Percentiles rank a stretch among this genome's conserved stretches.
Conservation (phyloP, 805 yeast genomes). For the Schwanniomyces sp. region DNA sequence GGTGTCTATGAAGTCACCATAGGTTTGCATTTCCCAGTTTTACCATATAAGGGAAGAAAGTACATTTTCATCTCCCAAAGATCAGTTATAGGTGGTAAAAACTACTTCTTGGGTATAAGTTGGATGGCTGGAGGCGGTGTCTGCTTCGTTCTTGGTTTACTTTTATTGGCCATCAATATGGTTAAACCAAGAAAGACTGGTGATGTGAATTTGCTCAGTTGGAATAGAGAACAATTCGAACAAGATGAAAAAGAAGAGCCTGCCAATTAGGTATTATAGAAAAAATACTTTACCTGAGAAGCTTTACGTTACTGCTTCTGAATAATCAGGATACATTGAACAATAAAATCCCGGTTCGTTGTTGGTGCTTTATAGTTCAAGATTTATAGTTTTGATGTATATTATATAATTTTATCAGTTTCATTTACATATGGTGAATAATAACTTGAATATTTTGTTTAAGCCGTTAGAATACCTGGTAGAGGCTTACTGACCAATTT, state of each 20-base stretch:
- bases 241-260: slow-evolving; percentile 12
- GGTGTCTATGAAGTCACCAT: slow-evolving; percentile 66
- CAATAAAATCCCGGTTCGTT: too few relatives aligned
- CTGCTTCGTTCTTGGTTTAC: slow-evolving; percentile 57
- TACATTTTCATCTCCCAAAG: slow-evolving; percentile 67
- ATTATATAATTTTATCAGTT: too few relatives aligned
- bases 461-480: too few relatives aligned
- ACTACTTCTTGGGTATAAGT: slow-evolving; percentile 65
- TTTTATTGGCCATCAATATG: slow-evolving; percentile 54
- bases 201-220: slow-evolving; percentile 66
- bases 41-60: slow-evolving; percentile 65
- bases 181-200: slow-evolving; percentile 70
- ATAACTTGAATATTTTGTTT: too few relatives aligned
- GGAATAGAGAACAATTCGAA: slow-evolving; percentile 54
- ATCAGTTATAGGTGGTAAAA: slow-evolving; percentile 75
- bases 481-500: too few relatives aligned
- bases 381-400: too few relatives aligned
- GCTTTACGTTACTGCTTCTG: background rate
- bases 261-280: background rate
- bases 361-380: too few relatives aligned
- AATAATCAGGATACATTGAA: too few relatives aligned
- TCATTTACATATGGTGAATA: too few relatives aligned
- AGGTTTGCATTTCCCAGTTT: slow-evolving; percentile 80
- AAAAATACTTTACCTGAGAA: background rate
- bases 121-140: slow-evolving; percentile 78